Evolutionary conservation across 805 yeast genomes (phyloP).

Genomic region (Ogataea kodamae): DNA sequence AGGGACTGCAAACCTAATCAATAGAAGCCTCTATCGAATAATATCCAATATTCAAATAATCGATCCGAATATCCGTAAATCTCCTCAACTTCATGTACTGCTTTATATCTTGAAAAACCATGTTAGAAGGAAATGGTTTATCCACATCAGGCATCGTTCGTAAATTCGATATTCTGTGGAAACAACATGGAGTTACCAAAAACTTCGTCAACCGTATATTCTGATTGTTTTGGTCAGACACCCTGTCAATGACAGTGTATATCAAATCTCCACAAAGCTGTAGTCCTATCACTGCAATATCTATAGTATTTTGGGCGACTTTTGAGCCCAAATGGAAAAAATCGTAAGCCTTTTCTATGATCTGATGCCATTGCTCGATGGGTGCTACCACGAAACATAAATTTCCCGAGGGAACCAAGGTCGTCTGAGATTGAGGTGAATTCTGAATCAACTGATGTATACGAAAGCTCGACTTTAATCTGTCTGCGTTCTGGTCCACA

Average conservation of each 20-base stretch:
- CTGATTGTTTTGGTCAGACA: conserved; percentile 2
- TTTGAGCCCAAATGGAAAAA: conserved; percentile 12
- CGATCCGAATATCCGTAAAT: conserved; percentile 6
- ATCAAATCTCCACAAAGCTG: conserved; percentile 29
- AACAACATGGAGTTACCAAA: conserved; percentile 24
- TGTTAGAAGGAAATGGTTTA: neutral
- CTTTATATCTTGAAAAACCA: conserved; percentile 11
- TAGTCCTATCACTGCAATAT: conserved; percentile 18
- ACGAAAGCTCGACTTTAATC: conserved; percentile 21
- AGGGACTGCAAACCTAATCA: neutral
- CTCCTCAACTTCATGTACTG: conserved; percentile 7
- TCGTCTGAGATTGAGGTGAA: conserved; percentile 4
- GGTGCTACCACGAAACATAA: conserved; percentile 9
- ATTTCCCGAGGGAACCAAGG: conserved; percentile 11
- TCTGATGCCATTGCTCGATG: conserved; percentile 6
- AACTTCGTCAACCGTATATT: conserved; percentile 2
- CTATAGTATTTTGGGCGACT: neutral
- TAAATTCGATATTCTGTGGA: conserved; percentile 17
- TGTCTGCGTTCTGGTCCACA: conserved; percentile 22
- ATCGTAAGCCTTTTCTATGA: conserved; percentile 8
- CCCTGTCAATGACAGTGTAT: conserved; percentile 18
- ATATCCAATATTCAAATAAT: conserved; percentile 18
- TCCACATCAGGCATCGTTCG: neutral
- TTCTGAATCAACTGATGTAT: conserved; percentile 23
- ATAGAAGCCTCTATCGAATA: conserved; percentile 10